These are phyloP conservation scores for Lepraria neglecta DNA, from an alignment of 495 filamentous ascomycete species.

Conservation along the genomic window DNA sequence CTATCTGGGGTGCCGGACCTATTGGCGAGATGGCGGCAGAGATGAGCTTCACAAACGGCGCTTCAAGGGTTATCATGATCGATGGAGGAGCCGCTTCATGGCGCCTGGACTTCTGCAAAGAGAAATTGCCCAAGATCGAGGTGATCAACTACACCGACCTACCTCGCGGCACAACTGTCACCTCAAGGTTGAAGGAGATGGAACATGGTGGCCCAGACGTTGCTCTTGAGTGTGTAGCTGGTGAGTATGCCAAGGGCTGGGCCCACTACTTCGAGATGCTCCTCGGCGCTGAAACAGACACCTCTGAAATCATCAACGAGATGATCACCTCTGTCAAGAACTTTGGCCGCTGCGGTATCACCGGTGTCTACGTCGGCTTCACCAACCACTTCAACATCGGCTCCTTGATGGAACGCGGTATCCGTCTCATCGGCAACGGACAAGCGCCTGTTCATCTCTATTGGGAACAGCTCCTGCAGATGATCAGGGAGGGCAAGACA, in stretches of 20 bases:
- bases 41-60: conserved; percentile 66
- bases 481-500: conserved; percentile 63
- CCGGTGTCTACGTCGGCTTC: conserved; percentile 76
- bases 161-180: conserved; percentile 52
- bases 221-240: conserved; percentile 76
- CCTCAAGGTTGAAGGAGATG: conserved; percentile 66
- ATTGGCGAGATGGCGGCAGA: conserved; percentile 78
- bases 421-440: conserved; percentile 75
- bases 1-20: conserved; percentile 71
- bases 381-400: conserved; percentile 82
- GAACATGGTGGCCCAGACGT: conserved; percentile 65
- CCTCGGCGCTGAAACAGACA: conserved; percentile 76
- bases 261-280: conserved; percentile 68
- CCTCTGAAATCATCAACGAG: conserved; percentile 81
- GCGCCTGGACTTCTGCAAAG: conserved; percentile 60
- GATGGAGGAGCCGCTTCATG: conserved; percentile 60
- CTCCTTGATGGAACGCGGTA: conserved; percentile 78
- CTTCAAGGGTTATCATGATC: conserved; percentile 69
- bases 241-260: conserved; percentile 81
- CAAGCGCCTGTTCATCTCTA: conserved; percentile 81
- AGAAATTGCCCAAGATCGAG: conserved; percentile 58
- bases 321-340: conserved; percentile 72
- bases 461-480: conserved; percentile 66
- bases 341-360: conserved; percentile 71
- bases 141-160: conserved; percentile 52